Evolutionary conservation across 2,329 filamentous ascomycete genomes (phyloP).

Genomic region (Ceratocystis lukuohia): DNA sequence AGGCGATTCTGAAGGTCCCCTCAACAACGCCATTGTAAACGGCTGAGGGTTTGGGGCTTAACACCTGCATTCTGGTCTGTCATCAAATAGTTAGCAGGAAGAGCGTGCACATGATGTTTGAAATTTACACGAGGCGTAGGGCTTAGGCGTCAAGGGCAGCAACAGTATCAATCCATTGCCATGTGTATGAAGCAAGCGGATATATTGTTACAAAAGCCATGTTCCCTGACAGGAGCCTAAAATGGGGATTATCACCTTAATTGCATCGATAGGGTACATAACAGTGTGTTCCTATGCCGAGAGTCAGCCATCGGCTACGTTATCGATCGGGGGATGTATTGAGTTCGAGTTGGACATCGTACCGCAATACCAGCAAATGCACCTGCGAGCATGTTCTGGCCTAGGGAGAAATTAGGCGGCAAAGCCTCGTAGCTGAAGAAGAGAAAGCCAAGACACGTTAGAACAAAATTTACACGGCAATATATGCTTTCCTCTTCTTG

Average conservation of each 20-base stretch:
- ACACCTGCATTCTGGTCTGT: constrained; percentile 94
- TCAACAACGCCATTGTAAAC: constrained; percentile 85
- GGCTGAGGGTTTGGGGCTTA: constrained; percentile 67
- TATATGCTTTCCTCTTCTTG: neutral
- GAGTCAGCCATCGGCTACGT: neutral
- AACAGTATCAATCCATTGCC: neutral
- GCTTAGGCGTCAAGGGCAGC: neutral
- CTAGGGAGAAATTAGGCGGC: constrained; percentile 83
- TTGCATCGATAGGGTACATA: constrained; percentile 96
- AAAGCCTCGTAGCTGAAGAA: constrained; percentile 70
- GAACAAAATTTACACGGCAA: neutral
- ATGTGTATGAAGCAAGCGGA: too few relatives aligned
- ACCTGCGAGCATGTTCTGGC: constrained; percentile 90
- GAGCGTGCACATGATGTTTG: neutral
- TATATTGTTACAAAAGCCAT: too few relatives aligned
- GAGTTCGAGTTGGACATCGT: constrained; percentile 28
- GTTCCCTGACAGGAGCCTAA: too few relatives aligned
- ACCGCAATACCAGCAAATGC: constrained; percentile 95
- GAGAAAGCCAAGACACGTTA: neutral
- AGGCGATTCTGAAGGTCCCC: constrained; percentile 82
- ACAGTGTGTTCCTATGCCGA: constrained; percentile 74
- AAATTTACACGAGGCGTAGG: neutral
- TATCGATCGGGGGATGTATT: constrained; percentile 11
- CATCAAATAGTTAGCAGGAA: neutral
- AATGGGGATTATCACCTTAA: constrained; percentile 54